Percentiles rank a stretch among this genome's conserved stretches.
These are phyloP conservation scores for Saxophila tyrrhenica DNA, from an alignment of 495 filamentous ascomycete genomes.

Conservation along the genomic window DNA sequence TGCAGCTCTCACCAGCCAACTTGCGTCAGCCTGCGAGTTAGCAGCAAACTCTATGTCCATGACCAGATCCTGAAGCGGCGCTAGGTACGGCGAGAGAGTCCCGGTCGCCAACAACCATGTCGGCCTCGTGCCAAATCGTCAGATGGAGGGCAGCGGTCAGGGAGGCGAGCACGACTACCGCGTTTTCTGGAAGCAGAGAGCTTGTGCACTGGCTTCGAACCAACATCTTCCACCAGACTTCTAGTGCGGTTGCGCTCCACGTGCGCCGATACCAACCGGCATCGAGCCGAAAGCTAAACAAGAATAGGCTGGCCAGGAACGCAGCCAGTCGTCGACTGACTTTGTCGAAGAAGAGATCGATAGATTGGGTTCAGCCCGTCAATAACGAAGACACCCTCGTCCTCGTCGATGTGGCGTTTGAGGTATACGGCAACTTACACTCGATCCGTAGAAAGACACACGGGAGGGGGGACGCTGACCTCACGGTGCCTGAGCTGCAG, in stretches of 20 bases:
- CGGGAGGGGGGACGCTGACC: too few relatives aligned
- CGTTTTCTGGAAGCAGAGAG: not conserved
- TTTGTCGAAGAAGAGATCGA: not conserved
- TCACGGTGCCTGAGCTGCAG: not conserved
- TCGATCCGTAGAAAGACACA: too few relatives aligned
- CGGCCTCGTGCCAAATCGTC: not conserved
- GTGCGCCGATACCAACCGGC: not conserved
- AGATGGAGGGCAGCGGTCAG: not conserved
- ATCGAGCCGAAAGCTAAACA: not conserved
- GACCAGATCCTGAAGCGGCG: not conserved
- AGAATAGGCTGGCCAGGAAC: not conserved
- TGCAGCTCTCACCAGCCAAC: not conserved
- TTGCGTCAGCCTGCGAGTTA: not conserved
- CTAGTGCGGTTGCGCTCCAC: not conserved
- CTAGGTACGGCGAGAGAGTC: not conserved
- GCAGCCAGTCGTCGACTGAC: not conserved
- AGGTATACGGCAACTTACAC: too few relatives aligned
- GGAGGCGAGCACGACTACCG: not conserved
- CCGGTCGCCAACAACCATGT: not conserved
- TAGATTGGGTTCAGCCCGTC: not conserved
- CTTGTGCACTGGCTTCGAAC: not conserved
- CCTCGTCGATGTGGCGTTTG: too few relatives aligned
- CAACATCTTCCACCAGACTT: not conserved
- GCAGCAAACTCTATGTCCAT: not conserved
- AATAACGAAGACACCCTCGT: too few relatives aligned